Conservation (phyloP, 2,329 filamentous ascomycete genomes). For the Gremmenia infestans region DNA sequence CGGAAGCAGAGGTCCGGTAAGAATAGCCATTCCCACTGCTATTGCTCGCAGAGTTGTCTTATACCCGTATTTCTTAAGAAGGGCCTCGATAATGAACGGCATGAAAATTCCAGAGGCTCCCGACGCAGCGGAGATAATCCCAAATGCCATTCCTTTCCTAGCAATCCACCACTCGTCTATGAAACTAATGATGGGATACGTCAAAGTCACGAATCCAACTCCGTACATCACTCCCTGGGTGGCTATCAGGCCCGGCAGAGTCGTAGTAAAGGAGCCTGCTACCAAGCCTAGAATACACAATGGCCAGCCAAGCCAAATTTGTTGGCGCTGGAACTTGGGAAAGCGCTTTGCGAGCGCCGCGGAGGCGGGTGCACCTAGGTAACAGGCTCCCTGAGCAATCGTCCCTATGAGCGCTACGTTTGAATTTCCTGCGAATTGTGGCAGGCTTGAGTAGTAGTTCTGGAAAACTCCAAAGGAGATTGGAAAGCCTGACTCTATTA, state of each 20-base stretch:
- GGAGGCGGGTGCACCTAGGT: conserved; percentile 33
- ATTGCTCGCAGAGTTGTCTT: conserved; percentile 51
- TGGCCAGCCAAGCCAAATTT: conserved; percentile 37
- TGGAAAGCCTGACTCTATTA: conserved; percentile 51
- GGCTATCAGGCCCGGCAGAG: conserved; percentile 49
- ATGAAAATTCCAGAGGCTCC: conserved; percentile 47
- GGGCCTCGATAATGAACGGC: conserved; percentile 47
- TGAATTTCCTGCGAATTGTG: conserved; percentile 46
- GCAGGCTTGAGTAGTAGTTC: conserved; percentile 58
- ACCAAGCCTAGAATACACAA: conserved; percentile 37
- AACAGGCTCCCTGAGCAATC: conserved; percentile 28
- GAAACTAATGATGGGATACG: conserved; percentile 52
- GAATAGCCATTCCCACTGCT: conserved; percentile 43
- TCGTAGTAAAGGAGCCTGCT: conserved; percentile 47
- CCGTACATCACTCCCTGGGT: conserved; percentile 60
- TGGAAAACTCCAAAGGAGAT: conserved; percentile 68
- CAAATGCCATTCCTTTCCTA: conserved; percentile 55
- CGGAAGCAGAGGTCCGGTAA: conserved; percentile 50
- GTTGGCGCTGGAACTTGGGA: conserved; percentile 30
- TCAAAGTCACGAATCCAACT: conserved; percentile 50
- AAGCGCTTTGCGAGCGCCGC: conserved; percentile 33
- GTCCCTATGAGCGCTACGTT: conserved; percentile 61
- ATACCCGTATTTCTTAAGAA: conserved; percentile 49
- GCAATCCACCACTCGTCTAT: conserved; percentile 59
- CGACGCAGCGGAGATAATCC: conserved; percentile 44